Percentiles rank a stretch among this genome's conserved stretches.
Conservation (phyloP, 768 basidiomycete species). For the Cystobasidium tubakii region DNA sequence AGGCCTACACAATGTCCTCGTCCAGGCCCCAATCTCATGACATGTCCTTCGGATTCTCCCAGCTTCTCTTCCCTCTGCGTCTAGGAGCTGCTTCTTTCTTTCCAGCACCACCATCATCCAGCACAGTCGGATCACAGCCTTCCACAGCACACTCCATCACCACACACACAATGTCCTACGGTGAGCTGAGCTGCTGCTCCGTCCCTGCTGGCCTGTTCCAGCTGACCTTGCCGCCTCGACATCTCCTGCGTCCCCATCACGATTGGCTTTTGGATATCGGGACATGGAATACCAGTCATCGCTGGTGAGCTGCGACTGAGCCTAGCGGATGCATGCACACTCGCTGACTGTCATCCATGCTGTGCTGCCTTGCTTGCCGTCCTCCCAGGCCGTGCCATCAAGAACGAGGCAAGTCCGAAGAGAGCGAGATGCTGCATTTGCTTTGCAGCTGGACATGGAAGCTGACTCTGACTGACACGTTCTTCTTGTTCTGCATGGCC, state of each 20-base stretch:
- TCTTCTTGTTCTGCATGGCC: not conserved
- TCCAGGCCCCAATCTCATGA: no score
- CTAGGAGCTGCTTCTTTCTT: not conserved
- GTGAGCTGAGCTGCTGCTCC: not conserved
- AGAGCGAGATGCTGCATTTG: not conserved
- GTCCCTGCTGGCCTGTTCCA: no score
- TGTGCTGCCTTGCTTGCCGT: not conserved
- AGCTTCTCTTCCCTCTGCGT: no score
- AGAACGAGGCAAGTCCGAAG: slow-evolving; percentile 30
- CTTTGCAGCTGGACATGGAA: no score
- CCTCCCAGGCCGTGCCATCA: slow-evolving; percentile 35
- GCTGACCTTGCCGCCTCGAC: no score
- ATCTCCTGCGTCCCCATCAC: not conserved
- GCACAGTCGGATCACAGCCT: not conserved
- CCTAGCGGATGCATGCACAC: no score
- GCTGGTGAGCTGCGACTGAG: slow-evolving; percentile 21
- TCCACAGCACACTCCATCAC: not conserved
- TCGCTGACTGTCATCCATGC: no score
- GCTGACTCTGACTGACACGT: slow-evolving; percentile 1
- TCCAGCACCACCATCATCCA: not conserved
- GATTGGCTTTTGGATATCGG: slow-evolving; percentile 4
- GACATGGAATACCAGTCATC: no score
- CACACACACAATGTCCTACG: slow-evolving; percentile 25
- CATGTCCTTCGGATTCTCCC: no score
- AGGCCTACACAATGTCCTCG: no score